Evolutionary conservation across 2,329 filamentous ascomycete species (phyloP).

Genomic region (Diaporthe longicolla): DNA sequence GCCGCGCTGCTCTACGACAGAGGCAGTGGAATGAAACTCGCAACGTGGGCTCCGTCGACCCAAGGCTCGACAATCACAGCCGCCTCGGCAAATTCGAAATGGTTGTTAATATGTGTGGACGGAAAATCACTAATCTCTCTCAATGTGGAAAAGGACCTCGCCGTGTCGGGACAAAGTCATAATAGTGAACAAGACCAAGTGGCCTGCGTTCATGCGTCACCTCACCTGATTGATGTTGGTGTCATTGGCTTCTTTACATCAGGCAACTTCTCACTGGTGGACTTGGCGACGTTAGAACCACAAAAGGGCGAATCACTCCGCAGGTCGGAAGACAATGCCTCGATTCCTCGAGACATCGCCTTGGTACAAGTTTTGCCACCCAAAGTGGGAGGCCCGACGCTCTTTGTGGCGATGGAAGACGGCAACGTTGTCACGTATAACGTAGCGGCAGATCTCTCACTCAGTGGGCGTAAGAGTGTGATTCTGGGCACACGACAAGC

Average conservation of each 20-base stretch:
- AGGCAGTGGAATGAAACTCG: conserved; percentile 67
- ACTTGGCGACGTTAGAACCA: conserved; percentile 75
- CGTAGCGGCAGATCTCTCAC: conserved; percentile 72
- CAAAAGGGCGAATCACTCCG: conserved; percentile 75
- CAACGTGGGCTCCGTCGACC: conserved; percentile 68
- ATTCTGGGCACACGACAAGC: conserved; percentile 89
- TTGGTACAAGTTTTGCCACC: conserved; percentile 83
- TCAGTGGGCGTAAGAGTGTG: conserved; percentile 84
- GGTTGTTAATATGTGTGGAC: conserved; percentile 80
- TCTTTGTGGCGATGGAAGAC: conserved; percentile 93
- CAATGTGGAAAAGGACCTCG: conserved; percentile 71
- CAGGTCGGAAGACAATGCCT: conserved; percentile 74
- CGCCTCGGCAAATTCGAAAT: conserved; percentile 79
- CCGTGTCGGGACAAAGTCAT: conserved; percentile 70
- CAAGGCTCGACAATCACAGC: conserved; percentile 76
- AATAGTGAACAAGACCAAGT: conserved; percentile 81
- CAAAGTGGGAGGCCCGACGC: conserved; percentile 71
- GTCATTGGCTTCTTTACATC: conserved; percentile 91
- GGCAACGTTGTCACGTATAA: conserved; percentile 90
- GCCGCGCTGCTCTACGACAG: conserved; percentile 74
- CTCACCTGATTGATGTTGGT: conserved; percentile 74
- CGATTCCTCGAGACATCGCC: conserved; percentile 85
- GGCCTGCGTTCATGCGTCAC: conserved; percentile 84
- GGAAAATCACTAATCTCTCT: conserved; percentile 82
- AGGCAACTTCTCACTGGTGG: conserved; percentile 82